Evolutionary conservation across 225 moss, liverwort and hornwort species (phyloP).

Genomic region (Ulota crispa): DNA sequence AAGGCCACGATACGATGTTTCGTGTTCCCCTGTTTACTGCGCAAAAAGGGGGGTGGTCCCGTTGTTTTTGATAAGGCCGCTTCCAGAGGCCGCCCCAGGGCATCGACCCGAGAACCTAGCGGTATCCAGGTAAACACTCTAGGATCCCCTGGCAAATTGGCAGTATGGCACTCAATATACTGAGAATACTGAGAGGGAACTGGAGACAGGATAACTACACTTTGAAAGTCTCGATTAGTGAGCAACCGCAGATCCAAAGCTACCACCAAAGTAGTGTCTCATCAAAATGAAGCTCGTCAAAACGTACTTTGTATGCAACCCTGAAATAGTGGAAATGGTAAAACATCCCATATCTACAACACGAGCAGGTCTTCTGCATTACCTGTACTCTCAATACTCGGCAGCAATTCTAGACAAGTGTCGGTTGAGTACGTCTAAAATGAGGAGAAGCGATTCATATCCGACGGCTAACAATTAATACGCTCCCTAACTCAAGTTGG

Average conservation of each 20-base stretch:
- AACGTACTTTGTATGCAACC: neutral
- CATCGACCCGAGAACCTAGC: too few species aligned
- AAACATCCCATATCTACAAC: neutral
- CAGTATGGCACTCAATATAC: too few species aligned
- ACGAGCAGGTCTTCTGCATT: constrained; percentile 7
- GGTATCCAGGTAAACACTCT: too few species aligned
- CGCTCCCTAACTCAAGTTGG: neutral
- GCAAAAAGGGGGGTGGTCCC: too few species aligned
- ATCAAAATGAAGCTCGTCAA: neutral
- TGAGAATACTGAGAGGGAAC: neutral
- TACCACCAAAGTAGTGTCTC: neutral
- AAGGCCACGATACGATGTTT: too few species aligned
- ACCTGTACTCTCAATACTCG: neutral
- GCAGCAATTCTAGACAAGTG: neutral
- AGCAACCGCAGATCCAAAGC: neutral
- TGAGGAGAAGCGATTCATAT: neutral
- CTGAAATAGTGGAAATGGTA: neutral
- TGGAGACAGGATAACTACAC: neutral
- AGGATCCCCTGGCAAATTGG: too few species aligned
- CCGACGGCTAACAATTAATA: neutral
- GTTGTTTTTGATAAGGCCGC: too few species aligned
- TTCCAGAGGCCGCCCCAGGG: too few species aligned
- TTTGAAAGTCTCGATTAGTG: neutral
- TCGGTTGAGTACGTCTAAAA: neutral
- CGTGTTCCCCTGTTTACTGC: too few species aligned